Percentiles rank a stretch among this genome's conserved stretches.
Evolutionary conservation across 1,284 basidiomycete genomes (phyloP).

Genomic region (Ganoderma boninense): DNA sequence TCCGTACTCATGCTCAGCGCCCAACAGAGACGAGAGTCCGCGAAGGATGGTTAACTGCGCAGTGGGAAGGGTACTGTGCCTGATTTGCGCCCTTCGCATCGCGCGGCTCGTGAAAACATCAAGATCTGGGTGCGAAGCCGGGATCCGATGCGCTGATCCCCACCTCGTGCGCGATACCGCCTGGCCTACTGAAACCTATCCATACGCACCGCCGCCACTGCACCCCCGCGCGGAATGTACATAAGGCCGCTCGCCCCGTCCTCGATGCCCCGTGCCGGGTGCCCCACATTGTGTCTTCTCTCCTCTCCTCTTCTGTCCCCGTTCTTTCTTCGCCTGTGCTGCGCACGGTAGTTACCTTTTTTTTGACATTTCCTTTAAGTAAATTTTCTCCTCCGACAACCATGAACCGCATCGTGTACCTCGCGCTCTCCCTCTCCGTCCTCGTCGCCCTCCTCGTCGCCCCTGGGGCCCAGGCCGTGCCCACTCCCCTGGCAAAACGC

Average conservation of each 20-base stretch:
- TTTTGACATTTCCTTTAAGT: slow-evolving; percentile 9
- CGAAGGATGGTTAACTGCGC: neutral
- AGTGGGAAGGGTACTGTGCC: neutral
- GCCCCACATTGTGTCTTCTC: slow-evolving; percentile 8
- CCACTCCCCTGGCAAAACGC: slow-evolving; percentile 35
- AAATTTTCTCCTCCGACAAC: neutral
- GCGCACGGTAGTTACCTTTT: slow-evolving; percentile 23
- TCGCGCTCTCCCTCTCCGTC: slow-evolving; percentile 49
- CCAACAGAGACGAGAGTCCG: neutral
- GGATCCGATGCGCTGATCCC: slow-evolving; percentile 1
- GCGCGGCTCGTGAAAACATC: slow-evolving; percentile 2
- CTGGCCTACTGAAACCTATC: neutral
- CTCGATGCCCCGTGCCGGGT: slow-evolving; percentile 21
- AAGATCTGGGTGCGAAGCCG: neutral
- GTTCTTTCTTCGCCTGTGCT: slow-evolving; percentile 32
- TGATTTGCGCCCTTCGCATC: slow-evolving; percentile 6
- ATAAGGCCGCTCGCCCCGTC: slow-evolving; percentile 19
- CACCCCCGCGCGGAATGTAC: neutral
- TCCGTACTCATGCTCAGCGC: neutral
- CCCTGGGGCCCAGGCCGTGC: slow-evolving; percentile 42
- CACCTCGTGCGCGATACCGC: slow-evolving; percentile 13
- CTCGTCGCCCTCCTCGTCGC: slow-evolving; percentile 44
- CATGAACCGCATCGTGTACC: slow-evolving; percentile 52
- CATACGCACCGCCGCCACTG: neutral
- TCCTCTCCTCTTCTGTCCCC: slow-evolving; percentile 24